Conservation (phyloP, 2,329 filamentous ascomycete species). For the Laburnicola sp. region DNA sequence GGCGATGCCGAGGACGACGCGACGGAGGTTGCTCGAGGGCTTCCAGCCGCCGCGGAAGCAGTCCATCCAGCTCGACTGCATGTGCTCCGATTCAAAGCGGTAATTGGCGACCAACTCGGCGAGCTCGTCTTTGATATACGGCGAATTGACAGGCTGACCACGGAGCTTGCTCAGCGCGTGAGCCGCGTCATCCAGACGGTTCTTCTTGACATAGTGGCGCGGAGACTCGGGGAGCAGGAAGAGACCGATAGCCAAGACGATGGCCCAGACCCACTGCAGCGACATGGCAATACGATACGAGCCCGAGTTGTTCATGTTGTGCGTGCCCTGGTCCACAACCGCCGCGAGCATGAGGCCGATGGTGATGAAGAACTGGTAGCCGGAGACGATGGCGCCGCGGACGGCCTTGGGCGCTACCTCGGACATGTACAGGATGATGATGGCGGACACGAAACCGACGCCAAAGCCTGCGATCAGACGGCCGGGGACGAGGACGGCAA, state of each 20-base stretch:
- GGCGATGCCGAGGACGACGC: conserved; percentile 52
- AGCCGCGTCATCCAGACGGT: conserved; percentile 67
- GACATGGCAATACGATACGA: conserved; percentile 77
- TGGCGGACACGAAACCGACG: conserved; percentile 45
- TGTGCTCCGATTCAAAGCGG: conserved; percentile 67
- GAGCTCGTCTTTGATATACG: conserved; percentile 77
- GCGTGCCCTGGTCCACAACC: conserved; percentile 71
- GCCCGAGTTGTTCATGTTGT: conserved; percentile 63
- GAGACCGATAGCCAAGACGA: conserved; percentile 73
- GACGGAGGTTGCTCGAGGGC: conserved; percentile 56
- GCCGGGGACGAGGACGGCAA: conserved; percentile 42
- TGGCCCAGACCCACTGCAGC: conserved; percentile 78
- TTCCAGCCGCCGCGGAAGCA: conserved; percentile 62
- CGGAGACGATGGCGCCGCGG: conserved; percentile 75
- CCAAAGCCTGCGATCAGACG: conserved; percentile 47
- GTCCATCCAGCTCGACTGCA: conserved; percentile 68
- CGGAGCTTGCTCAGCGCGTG: conserved; percentile 67
- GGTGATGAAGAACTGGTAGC: conserved; percentile 83
- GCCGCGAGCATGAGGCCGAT: conserved; percentile 76
- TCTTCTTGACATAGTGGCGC: conserved; percentile 81
- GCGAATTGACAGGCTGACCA: conserved; percentile 71
- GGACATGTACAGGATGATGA: conserved; percentile 74
- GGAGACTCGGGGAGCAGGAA: conserved; percentile 82
- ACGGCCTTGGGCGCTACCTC: conserved; percentile 74
- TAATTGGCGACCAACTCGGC: conserved; percentile 88